These are phyloP conservation scores for Pythium angustatum DNA, from an alignment of 352 stramenopile species.

Conservation along the genomic window DNA sequence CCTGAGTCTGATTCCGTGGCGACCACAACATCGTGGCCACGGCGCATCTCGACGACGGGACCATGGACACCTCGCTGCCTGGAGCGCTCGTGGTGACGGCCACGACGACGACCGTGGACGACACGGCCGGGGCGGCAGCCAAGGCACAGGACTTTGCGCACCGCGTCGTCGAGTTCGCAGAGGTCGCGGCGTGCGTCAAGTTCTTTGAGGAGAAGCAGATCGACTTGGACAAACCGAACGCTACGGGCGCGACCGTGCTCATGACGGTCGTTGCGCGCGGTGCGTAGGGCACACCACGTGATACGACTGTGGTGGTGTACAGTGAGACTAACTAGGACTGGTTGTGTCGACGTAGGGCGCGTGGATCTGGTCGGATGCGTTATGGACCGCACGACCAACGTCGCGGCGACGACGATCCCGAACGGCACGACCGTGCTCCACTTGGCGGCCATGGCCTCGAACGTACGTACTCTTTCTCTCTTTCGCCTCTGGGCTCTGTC, in stretches of 20 bases:
- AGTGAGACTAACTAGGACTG: too few species aligned
- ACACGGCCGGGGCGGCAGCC: background rate
- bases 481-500: too few species aligned
- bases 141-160: slow-evolving; percentile 74
- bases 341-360: slow-evolving; percentile 37
- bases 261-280: slow-evolving; percentile 78
- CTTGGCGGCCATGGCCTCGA: slow-evolving; percentile 69
- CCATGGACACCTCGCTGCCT: slow-evolving; percentile 6
- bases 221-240: slow-evolving; percentile 61
- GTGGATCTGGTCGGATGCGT: slow-evolving; percentile 62
- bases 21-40: too few species aligned
- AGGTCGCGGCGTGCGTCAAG: slow-evolving; percentile 50
- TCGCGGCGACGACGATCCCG: slow-evolving; percentile 50
- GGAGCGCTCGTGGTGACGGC: too few species aligned
- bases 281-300: too few species aligned
- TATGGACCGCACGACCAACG: slow-evolving; percentile 55
- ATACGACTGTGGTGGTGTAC: too few species aligned
- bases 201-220: slow-evolving; percentile 63
- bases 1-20: slow-evolving; percentile 18
- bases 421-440: slow-evolving; percentile 82
- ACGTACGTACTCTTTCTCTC: too few species aligned
- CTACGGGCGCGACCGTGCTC: slow-evolving; percentile 72
- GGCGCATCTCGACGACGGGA: background rate
- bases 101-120: background rate
- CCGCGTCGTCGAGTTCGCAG: slow-evolving; percentile 74